Conservation (phyloP, 768 basidiomycete genomes). For the Xerocomellus intermedius region DNA sequence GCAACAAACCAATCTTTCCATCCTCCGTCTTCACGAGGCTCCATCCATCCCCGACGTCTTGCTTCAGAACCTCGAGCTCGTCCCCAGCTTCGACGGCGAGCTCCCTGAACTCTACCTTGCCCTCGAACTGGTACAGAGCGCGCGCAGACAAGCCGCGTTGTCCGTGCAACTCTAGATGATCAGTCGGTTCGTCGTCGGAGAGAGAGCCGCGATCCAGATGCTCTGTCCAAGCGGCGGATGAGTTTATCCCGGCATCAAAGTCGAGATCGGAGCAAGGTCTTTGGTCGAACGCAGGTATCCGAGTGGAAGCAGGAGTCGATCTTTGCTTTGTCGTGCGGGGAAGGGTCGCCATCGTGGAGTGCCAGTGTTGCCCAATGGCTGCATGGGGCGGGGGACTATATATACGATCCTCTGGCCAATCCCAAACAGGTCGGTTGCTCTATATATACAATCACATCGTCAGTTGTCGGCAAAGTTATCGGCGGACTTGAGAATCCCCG, state of each 20-base stretch:
- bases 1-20: conserved; percentile 69
- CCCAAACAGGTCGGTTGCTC: conserved; percentile 2
- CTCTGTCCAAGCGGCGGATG: conserved; percentile 76
- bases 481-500: not conserved
- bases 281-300: conserved; percentile 21
- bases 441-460: conserved; percentile 4
- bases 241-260: conserved; percentile 78
- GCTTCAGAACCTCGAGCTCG: conserved; percentile 65
- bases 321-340: conserved; percentile 33
- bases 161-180: conserved; percentile 34
- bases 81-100: conserved; percentile 68
- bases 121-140: conserved; percentile 72
- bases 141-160: conserved; percentile 52
- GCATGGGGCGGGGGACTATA: not conserved
- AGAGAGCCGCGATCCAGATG: conserved; percentile 46
- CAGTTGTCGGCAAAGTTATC: not conserved
- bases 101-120: conserved; percentile 73
- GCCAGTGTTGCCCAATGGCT: not conserved
- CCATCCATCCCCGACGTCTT: conserved; percentile 77
- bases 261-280: conserved; percentile 35
- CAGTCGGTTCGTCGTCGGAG: conserved; percentile 51
- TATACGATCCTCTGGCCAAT: conserved; percentile 5
- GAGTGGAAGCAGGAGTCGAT: conserved; percentile 11
- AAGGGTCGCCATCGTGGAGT: conserved; percentile 35
- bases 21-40: conserved; percentile 60